phyloP scores from a whole-genome alignment of 139 green algal genomes.

The Volvox reticuliferus region DNA sequence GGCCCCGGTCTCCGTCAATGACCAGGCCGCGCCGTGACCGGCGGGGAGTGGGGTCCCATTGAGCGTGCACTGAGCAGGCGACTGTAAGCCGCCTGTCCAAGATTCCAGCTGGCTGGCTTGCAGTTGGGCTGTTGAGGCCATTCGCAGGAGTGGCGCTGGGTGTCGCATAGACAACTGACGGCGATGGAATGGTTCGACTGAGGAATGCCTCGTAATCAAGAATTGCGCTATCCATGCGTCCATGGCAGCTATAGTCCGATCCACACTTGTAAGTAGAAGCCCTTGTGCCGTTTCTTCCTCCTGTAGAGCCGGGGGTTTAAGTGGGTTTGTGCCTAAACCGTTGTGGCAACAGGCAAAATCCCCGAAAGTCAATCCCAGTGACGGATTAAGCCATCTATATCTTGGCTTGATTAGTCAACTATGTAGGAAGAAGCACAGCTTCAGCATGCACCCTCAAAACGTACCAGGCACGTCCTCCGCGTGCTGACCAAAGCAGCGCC shows the following conservation, averaged over 20 bases:
- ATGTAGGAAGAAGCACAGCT: neutral
- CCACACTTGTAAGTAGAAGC: neutral
- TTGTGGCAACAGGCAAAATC: neutral
- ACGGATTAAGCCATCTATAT: neutral
- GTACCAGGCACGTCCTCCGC: neutral
- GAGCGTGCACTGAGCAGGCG: neutral
- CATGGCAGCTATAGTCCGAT: neutral
- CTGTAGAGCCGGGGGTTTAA: neutral
- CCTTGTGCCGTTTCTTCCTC: neutral
- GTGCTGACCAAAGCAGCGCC: conserved; percentile 20
- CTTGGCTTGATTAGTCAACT: neutral
- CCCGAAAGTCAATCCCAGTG: neutral
- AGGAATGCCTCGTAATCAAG: neutral
- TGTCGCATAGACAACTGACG: no score
- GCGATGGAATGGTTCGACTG: neutral
- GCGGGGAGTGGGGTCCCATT: neutral
- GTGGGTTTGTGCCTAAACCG: neutral
- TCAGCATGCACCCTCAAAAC: neutral
- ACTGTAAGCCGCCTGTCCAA: neutral
- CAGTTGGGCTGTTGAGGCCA: no score
- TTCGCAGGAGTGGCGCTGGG: no score
- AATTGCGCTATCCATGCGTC: neutral
- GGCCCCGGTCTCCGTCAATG: neutral
- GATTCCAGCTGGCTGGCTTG: neutral
- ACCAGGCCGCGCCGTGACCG: neutral